Base-by-base conservation (phyloP, 305 asterid species). In the Fraxinus ornus region DNA sequence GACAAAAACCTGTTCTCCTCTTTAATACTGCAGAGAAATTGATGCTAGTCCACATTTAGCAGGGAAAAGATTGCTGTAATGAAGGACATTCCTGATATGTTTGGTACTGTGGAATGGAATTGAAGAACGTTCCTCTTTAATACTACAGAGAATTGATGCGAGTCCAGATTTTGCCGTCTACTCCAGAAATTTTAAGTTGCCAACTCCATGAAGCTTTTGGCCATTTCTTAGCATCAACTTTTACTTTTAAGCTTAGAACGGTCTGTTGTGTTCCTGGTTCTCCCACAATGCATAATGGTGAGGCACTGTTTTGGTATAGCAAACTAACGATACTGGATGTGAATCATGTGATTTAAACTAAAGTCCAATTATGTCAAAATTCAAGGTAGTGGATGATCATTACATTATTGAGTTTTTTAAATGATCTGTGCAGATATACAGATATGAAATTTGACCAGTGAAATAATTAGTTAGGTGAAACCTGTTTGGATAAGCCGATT, bases 401-500 rank as follows among this genome's bases (percentile, higher is more conserved):
- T 7, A 19, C 71, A 22, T 41, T 78, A 32, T 0, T 84, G 37
- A 71, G 4, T 52, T 52, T 80, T 78, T 6, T 30, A 30, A 21
- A 12, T 72, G 21, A 49, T 80, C 78, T 62, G 64, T 88, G 89
- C 97, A 95, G 99, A 94, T 94, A 94, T 83, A 90, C 98, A 21
- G 98, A 93, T 89, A 96, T 96, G 99, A 93, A 93, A 86, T 96
- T 96, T 80, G 97, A 91, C 88, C 92, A 90, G 88, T 94, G 97
- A 95, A 85, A 86, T 86, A 68, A 81, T 76, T 84, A 35, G 81
- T 44, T 86, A 21, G 88, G 85, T 78, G 84, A 89, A 83, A 41
- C 73, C 78, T 83, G 81, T 87, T 88, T 89, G 84, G 86, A 91
- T 90, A 88, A 87, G 89, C 90, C 75, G 86, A 83, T 87, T 80